A percentile compares a stretch with the other conserved stretches of the same genome.
These are phyloP conservation scores for Mucor piriformis DNA, from an alignment of 371 early-diverging fungal species.

Conservation along the genomic window DNA sequence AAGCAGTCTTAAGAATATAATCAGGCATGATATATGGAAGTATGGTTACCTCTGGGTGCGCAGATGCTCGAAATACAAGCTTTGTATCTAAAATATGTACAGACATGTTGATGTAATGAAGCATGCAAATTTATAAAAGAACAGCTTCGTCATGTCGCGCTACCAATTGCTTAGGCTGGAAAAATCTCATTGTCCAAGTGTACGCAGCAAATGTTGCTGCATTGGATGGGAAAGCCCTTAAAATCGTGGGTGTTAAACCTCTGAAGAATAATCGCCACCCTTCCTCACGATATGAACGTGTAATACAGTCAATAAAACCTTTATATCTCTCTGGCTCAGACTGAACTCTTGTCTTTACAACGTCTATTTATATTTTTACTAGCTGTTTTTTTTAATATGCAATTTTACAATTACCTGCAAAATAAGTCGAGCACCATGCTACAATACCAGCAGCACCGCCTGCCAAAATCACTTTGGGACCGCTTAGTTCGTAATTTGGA, in stretches of 20 bases:
- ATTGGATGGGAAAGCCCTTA: conserved; percentile 88
- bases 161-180: conserved; percentile 9
- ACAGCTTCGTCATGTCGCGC: conserved; percentile 12
- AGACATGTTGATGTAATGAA: too few relatives aligned
- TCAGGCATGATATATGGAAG: too few relatives aligned
- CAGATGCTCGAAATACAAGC: too few relatives aligned
- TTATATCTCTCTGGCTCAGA: conserved; percentile 60
- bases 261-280: conserved; percentile 69
- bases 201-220: conserved; percentile 79
- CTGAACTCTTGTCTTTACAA: conserved; percentile 82
- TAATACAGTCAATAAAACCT: conserved; percentile 57
- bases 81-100: too few relatives aligned
- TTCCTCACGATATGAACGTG: conserved; percentile 57
- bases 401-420: conserved; percentile 64
- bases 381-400: too few relatives aligned
- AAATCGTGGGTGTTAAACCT: conserved; percentile 74
- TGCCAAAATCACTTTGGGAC: conserved; percentile 62
- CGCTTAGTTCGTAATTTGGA: conserved; percentile 45
- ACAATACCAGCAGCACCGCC: conserved; percentile 79
- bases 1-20: too few relatives aligned
- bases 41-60: too few relatives aligned
- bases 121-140: background rate
- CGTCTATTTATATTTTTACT: conserved; percentile 49
- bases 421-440: conserved; percentile 83
- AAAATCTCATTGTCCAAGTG: conserved; percentile 56